Conservation (phyloP, 2,329 filamentous ascomycete genomes). For the Ceratocystis alfenasii region DNA sequence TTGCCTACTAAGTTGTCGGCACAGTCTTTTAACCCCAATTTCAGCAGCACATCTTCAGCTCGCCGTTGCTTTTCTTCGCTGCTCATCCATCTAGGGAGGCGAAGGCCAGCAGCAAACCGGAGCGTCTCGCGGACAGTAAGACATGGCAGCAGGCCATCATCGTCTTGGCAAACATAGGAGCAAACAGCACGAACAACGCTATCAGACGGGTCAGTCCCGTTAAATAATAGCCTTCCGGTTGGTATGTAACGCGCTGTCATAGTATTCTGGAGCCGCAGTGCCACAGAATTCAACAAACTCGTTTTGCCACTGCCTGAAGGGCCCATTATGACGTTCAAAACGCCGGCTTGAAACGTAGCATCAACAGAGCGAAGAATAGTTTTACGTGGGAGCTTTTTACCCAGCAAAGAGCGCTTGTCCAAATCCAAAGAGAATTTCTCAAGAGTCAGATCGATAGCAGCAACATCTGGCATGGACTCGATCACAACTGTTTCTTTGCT, state of each 20-base stretch:
- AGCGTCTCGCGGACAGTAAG: slow-evolving; percentile 67
- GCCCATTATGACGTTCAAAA: slow-evolving; percentile 67
- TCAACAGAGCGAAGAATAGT: slow-evolving; percentile 56
- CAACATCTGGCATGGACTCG: slow-evolving; percentile 40
- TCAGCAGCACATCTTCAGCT: slow-evolving; percentile 59
- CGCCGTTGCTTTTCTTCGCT: slow-evolving; percentile 53
- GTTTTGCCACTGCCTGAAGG: slow-evolving; percentile 69
- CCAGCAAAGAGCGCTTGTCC: slow-evolving; percentile 45
- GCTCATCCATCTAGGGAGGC: slow-evolving; percentile 59
- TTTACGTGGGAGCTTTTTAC: slow-evolving; percentile 42
- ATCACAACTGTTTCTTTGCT: slow-evolving; percentile 58
- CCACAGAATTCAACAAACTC: slow-evolving; percentile 61
- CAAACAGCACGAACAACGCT: slow-evolving; percentile 59
- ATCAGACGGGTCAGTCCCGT: slow-evolving; percentile 54
- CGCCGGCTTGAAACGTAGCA: slow-evolving; percentile 54
- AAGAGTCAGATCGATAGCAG: slow-evolving; percentile 53
- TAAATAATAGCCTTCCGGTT: slow-evolving; percentile 55
- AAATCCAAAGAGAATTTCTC: slow-evolving; percentile 52
- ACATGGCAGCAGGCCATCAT: slow-evolving; percentile 61
- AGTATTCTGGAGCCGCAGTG: slow-evolving; percentile 51
- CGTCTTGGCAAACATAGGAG: slow-evolving; percentile 68
- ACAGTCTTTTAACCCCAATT: slow-evolving; percentile 68
- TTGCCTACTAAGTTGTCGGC: slow-evolving; percentile 63
- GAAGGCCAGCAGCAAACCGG: slow-evolving; percentile 56
- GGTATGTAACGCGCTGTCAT: slow-evolving; percentile 49